Evolutionary conservation across 306 rosid genomes (phyloP).

Genomic region (Albizia julibrissin): DNA sequence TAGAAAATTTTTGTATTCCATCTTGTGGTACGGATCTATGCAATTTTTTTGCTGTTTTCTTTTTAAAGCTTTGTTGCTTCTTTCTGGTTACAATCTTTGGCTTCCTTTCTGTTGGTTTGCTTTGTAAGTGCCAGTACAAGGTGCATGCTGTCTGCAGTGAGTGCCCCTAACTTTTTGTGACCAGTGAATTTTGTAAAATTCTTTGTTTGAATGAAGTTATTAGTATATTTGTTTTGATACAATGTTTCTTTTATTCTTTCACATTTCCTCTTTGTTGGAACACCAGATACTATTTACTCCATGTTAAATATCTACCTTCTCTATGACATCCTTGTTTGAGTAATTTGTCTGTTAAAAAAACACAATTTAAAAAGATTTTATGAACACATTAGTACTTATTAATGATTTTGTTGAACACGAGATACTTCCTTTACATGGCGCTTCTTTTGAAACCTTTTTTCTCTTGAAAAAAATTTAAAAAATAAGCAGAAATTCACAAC

Average conservation of each 20-base stretch:
- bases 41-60: not conserved
- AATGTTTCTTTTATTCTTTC: not conserved
- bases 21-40: not conserved
- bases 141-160: not conserved
- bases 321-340: not conserved
- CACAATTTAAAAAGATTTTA: not conserved
- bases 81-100: not conserved
- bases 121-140: not conserved
- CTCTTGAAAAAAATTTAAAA: not conserved
- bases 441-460: not conserved
- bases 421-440: not conserved
- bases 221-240: not conserved
- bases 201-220: not conserved
- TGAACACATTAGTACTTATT: not conserved
- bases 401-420: not conserved
- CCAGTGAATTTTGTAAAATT: not conserved
- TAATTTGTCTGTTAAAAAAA: not conserved
- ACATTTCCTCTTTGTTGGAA: not conserved
- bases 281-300: not conserved
- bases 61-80: not conserved
- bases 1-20: constrained; percentile 7
- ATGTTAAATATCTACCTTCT: not conserved
- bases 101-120: not conserved
- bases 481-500: not conserved
- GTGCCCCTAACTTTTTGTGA: not conserved